Base-by-base conservation (phyloP, 805 yeast species). In the Debaryomyces castellii region DNA sequence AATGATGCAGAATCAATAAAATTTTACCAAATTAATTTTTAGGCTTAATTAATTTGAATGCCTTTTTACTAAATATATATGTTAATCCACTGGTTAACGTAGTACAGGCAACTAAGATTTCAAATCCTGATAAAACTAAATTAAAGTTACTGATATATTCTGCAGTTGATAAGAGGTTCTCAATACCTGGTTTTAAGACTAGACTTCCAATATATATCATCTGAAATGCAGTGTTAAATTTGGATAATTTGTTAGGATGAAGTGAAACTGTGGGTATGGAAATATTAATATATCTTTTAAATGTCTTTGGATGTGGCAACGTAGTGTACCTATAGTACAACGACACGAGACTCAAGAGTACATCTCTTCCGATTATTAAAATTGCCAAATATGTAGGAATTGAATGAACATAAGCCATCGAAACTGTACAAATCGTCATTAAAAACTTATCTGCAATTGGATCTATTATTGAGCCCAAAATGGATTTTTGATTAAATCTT, bases 381-480 rank as follows among this genome's bases (percentile, higher is more conserved):
- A 69, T 61, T 0, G 92, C 95, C 18, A 80, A 72, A 60, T 78
- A 57, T 0, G 52, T 43, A 1, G 99, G 98, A 57, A 94, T 85
- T 16, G 78, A 73, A 41, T 82, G 76, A 10, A 83, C 69, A 53
- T 83, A 77, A 0, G 92, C 82, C 46, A 94, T 67, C 43, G 96
- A 82, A 0, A 83, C 74, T 0, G 98, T 91, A 42, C 96, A 81
- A 0, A 87, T 81, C 17, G 92, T 77, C 97, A 94, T 90, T 39
- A 94, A 73, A 12, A 87, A 72, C 62, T 94, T 94, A 62, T 94
- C 99, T 0, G 99, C 99, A 69, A 89, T 75, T 0, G 99, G 99
- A 58, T 94, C 99, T 27, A 95, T 71, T 12, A 94, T 83, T 0
- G 96, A 85, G 0, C 99, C 99, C 5, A 90, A 78, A 1, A 87